Evolutionary conservation across 202 grass and related monocot genomes (phyloP), one percentile per base, ranked within the genome.

Genomic region (Brachypodium distachyon): DNA sequence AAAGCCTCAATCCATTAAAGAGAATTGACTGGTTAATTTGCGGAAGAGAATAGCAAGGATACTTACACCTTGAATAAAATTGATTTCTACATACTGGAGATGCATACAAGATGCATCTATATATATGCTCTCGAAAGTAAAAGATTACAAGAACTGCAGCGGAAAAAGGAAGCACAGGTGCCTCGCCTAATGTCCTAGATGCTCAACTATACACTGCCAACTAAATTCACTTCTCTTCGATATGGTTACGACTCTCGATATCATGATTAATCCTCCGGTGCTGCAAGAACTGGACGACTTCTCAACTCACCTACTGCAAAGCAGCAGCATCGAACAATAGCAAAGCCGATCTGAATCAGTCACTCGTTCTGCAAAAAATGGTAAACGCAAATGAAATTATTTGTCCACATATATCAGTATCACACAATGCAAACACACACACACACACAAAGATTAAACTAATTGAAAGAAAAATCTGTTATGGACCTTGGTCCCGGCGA

Each of bases 121-220:
- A 56, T 56, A 12, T 28, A 56, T 67, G 59, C 31, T 33, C 76
- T 57, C 29, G 7, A 23, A 53, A 59, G 65, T 26, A 76, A 31
- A 36, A 68, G 5, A 49, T 71, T 57, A 63, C 71, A 79, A 29
- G 22, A 65, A 26, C 16, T 36, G 21, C 66, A 48, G 52, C 11
- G 12, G 60, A 67, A 14, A 58, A 83, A 53, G 27, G n/a, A 55
- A 46, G 12, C 28, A 75, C 43, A 44, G 73, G 34, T 38, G 80
- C 37, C 36, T 74, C 36, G 9, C 46, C 74, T 43, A 61, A 8
- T 74, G 80, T 43, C 21, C 74, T 68, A 65, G n/a, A 67, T 54
- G 53, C 68, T 67, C 67, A 69, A 62, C 81, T 88, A 88, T 79
- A 83, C 65, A 79, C 67, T 52, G 40, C 21, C 16, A 73, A 59